Evolutionary conservation across 2,329 filamentous ascomycete species (phyloP).

Genomic region (Chaetomium olivaceum): DNA sequence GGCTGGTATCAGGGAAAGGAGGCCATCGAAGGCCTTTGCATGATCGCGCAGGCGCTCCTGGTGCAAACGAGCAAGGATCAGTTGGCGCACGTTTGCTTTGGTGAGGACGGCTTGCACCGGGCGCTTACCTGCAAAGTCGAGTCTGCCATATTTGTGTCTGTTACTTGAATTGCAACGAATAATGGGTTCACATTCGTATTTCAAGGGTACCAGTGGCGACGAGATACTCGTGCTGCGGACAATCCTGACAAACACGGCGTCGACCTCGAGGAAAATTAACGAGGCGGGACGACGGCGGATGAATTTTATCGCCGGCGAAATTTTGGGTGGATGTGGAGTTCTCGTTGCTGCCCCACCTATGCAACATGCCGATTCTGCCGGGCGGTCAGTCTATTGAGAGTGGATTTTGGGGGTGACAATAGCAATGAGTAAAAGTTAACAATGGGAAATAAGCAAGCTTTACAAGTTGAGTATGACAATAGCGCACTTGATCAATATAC

Average conservation of each 20-base stretch:
- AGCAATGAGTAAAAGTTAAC: neutral
- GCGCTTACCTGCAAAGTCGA: constrained; percentile 31
- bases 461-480: neutral
- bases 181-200: neutral
- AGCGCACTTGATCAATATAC: neutral
- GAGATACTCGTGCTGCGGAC: neutral
- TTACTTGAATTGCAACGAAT: neutral
- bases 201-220: neutral
- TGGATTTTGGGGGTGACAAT: neutral
- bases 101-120: neutral
- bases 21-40: constrained; percentile 78
- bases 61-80: constrained; percentile 19
- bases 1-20: constrained; percentile 84
- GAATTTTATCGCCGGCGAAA: constrained; percentile 36
- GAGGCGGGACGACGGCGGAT: constrained; percentile 29
- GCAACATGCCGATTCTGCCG: constrained; percentile 28
- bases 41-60: constrained; percentile 60
- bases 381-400: constrained; percentile 28
- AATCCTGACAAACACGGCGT: constrained; percentile 8
- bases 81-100: constrained; percentile 2
- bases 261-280: constrained; percentile 26
- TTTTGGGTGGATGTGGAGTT: constrained; percentile 35
- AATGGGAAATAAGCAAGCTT: neutral
- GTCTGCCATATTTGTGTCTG: constrained; percentile 20
- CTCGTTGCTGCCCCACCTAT: constrained; percentile 15